Conservation (phyloP, 2,329 filamentous ascomycete genomes). For the Penicillium digitatum region DNA sequence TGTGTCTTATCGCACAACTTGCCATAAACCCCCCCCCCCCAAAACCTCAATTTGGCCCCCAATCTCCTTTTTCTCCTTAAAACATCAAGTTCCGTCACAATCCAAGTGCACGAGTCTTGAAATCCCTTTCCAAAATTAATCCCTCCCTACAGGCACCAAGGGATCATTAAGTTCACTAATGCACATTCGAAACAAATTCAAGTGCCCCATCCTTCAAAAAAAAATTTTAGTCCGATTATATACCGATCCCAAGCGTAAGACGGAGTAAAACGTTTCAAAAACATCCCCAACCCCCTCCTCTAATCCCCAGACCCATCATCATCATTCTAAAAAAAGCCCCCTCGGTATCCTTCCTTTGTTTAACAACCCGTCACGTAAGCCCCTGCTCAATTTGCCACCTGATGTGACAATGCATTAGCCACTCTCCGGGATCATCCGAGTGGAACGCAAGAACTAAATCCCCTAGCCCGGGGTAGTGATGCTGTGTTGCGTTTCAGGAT, state of each 20-base stretch:
- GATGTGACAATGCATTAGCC: constrained; percentile 15
- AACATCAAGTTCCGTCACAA: not conserved
- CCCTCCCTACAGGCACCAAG: not conserved
- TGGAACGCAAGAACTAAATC: constrained; percentile 2
- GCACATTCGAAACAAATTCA: not conserved
- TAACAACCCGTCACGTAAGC: constrained; percentile 11
- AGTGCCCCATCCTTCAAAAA: not conserved
- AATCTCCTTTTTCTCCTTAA: not conserved
- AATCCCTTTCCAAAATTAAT: too few species aligned
- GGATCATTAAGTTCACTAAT: not conserved
- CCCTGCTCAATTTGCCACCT: constrained; percentile 13
- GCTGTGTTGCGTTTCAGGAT: constrained; percentile 9
- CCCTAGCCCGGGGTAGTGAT: not conserved
- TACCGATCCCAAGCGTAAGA: not conserved
- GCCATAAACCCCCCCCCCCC: not conserved
- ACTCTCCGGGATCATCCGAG: constrained; percentile 14
- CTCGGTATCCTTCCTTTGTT: not conserved
- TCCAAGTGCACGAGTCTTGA: not conserved
- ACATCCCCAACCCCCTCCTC: not conserved
- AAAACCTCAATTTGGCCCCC: not conserved
- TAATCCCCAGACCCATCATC: not conserved
- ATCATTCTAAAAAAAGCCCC: not conserved
- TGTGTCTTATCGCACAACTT: not conserved
- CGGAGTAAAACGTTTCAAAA: not conserved
- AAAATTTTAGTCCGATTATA: not conserved